Percentiles rank a stretch among this genome's conserved stretches.
phyloP scores from a whole-genome alignment of 495 filamentous ascomycete genomes.

The Trichocladium antarcticum region DNA sequence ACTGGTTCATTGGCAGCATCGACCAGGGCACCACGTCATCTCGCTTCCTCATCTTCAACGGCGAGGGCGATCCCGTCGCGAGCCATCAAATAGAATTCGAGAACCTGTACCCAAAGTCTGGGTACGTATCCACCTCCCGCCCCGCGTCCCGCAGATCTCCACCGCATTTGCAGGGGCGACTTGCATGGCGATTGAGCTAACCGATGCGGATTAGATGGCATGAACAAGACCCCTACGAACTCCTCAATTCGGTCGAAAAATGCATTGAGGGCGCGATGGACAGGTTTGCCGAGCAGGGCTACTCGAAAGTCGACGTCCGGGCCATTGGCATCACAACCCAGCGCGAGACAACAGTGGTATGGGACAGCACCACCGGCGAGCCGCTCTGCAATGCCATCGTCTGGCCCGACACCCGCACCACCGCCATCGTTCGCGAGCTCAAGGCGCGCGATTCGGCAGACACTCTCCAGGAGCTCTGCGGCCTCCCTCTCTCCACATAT shows the following conservation, averaged over 20 bases:
- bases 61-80: slow-evolving; percentile 64
- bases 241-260: slow-evolving; percentile 64
- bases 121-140: slow-evolving; percentile 47
- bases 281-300: slow-evolving; percentile 58
- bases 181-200: not conserved
- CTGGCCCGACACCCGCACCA: slow-evolving; percentile 87
- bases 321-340: slow-evolving; percentile 90
- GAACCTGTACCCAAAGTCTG: slow-evolving; percentile 78
- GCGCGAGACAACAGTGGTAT: slow-evolving; percentile 84
- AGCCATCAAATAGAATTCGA: slow-evolving; percentile 87
- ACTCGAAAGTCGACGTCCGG: slow-evolving; percentile 62
- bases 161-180: not conserved
- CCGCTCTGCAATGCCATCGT: slow-evolving; percentile 82
- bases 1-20: slow-evolving; percentile 50
- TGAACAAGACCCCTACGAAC: slow-evolving; percentile 78
- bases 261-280: slow-evolving; percentile 78
- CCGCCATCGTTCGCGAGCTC: slow-evolving; percentile 66
- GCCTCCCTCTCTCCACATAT: slow-evolving; percentile 86
- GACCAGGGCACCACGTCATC: slow-evolving; percentile 92
- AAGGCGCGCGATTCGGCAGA: slow-evolving; percentile 57
- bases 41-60: slow-evolving; percentile 85
- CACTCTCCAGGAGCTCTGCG: slow-evolving; percentile 61
- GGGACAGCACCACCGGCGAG: slow-evolving; percentile 80
- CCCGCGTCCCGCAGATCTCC: slow-evolving; percentile 3
- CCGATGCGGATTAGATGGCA: slow-evolving; percentile 51